These are phyloP conservation scores for Tardiomyces depauwii DNA, from an alignment of 1,139 yeast genomes.

Conservation along the genomic window DNA sequence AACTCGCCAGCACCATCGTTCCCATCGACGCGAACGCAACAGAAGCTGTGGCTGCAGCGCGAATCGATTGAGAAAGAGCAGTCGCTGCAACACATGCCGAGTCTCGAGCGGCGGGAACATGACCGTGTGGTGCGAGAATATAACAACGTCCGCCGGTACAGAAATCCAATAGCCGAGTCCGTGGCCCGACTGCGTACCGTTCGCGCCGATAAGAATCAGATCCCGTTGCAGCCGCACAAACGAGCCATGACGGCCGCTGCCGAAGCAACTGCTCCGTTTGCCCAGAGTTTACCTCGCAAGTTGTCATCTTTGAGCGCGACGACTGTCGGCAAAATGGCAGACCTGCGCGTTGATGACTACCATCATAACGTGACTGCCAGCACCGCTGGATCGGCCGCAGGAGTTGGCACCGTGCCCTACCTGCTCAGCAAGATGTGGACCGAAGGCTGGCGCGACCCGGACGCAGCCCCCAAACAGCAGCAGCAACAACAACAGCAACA, in stretches of 20 bases:
- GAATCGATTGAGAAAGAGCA: slow-evolving; percentile 44
- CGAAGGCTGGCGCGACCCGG: slow-evolving; percentile 14
- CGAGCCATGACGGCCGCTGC: neutral
- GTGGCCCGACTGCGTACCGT: slow-evolving; percentile 31
- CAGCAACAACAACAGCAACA: slow-evolving; percentile 2
- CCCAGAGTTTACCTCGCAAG: neutral
- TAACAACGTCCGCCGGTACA: slow-evolving; percentile 53
- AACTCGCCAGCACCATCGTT: neutral
- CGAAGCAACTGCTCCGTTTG: neutral
- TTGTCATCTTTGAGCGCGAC: slow-evolving; percentile 3
- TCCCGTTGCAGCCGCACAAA: slow-evolving; percentile 6
- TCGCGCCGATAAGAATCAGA: slow-evolving; percentile 5
- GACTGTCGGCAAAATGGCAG: slow-evolving; percentile 3
- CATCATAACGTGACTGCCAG: slow-evolving; percentile 7
- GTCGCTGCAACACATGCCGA: slow-evolving; percentile 23
- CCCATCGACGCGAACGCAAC: slow-evolving; percentile 59
- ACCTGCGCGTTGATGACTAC: neutral
- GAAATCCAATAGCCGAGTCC: slow-evolving; percentile 58
- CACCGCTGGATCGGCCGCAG: slow-evolving; percentile 11
- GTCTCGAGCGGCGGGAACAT: slow-evolving; percentile 49
- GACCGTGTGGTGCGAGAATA: slow-evolving; percentile 69
- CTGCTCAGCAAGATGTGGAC: slow-evolving; percentile 12
- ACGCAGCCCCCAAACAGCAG: slow-evolving; percentile 4
- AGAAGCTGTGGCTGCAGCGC: slow-evolving; percentile 70
- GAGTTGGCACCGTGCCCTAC: slow-evolving; percentile 9